Percentiles rank a stretch among this genome's conserved stretches.
Evolutionary conservation across 2,329 filamentous ascomycete genomes (phyloP).

Genomic region (Pseudogymnoascus sp.): DNA sequence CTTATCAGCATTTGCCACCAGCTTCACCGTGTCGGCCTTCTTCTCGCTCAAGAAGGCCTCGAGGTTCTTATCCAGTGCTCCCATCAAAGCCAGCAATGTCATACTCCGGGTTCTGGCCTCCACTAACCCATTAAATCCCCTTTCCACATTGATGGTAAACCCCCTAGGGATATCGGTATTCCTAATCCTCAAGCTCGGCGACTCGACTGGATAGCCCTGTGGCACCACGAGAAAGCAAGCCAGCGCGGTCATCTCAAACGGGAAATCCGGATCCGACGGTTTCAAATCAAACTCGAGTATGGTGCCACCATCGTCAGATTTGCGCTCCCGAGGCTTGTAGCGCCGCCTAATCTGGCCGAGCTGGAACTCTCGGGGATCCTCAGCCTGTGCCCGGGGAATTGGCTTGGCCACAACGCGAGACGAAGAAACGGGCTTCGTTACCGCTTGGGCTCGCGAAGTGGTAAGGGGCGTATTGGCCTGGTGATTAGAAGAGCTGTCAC

Average conservation of each 20-base stretch:
- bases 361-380: slow-evolving; percentile 66
- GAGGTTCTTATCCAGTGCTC: slow-evolving; percentile 62
- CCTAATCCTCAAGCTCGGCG: slow-evolving; percentile 51
- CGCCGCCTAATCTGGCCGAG: slow-evolving; percentile 62
- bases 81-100: slow-evolving; percentile 58
- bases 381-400: slow-evolving; percentile 51
- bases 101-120: slow-evolving; percentile 39
- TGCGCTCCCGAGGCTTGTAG: slow-evolving; percentile 40
- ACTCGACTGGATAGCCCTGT: slow-evolving; percentile 47
- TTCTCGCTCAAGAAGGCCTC: slow-evolving; percentile 60
- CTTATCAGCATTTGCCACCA: slow-evolving; percentile 35
- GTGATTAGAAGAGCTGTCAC: slow-evolving; percentile 16
- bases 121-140: slow-evolving; percentile 60
- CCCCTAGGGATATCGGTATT: slow-evolving; percentile 64
- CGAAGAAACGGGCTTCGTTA: slow-evolving; percentile 24
- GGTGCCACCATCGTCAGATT: slow-evolving; percentile 37
- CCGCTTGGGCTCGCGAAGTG: slow-evolving; percentile 23
- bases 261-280: slow-evolving; percentile 77
- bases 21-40: slow-evolving; percentile 63
- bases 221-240: slow-evolving; percentile 62
- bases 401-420: slow-evolving; percentile 55
- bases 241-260: slow-evolving; percentile 63
- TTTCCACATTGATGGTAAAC: slow-evolving; percentile 68
- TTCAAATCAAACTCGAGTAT: slow-evolving; percentile 54
- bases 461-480: slow-evolving; percentile 12